Percentiles rank a stretch among this genome's conserved stretches.
Evolutionary conservation across 2,329 filamentous ascomycete species (phyloP).

Genomic region (Achaetomium macrosporum): DNA sequence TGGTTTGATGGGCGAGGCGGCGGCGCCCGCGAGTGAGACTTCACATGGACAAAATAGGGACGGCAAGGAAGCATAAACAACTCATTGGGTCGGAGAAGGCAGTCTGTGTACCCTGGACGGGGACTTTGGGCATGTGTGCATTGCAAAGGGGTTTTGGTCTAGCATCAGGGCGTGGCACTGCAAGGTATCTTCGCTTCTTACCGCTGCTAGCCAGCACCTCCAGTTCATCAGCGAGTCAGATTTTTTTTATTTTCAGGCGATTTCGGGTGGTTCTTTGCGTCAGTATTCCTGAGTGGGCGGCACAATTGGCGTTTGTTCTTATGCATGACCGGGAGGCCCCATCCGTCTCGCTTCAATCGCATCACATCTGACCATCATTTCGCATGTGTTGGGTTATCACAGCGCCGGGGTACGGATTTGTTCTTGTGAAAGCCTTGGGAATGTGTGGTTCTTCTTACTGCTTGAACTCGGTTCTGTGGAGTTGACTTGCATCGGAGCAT

Average conservation of each 20-base stretch:
- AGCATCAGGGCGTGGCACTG: neutral
- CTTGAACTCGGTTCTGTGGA: no score
- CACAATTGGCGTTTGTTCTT: neutral
- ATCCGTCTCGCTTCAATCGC: no score
- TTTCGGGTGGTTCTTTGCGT: neutral
- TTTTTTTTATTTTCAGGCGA: neutral
- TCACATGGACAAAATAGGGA: neutral
- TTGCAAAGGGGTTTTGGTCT: neutral
- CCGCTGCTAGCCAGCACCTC: conserved; percentile 3
- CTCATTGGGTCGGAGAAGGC: neutral
- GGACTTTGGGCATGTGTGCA: neutral
- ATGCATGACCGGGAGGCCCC: neutral
- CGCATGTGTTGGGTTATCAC: no score
- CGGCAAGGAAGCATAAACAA: neutral
- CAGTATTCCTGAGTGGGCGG: neutral
- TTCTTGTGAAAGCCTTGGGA: no score
- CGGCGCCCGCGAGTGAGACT: no score
- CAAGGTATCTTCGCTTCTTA: neutral
- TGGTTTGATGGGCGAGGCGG: no score
- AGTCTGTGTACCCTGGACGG: neutral
- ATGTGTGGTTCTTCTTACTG: no score
- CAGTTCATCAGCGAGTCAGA: neutral
- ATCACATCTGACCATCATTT: no score
- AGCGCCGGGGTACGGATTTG: no score
- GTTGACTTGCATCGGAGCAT: no score